A percentile compares a stretch with the other conserved stretches of the same genome.
These are phyloP conservation scores for Boletus edulis DNA, from an alignment of 768 basidiomycete species.

Conservation along the genomic window DNA sequence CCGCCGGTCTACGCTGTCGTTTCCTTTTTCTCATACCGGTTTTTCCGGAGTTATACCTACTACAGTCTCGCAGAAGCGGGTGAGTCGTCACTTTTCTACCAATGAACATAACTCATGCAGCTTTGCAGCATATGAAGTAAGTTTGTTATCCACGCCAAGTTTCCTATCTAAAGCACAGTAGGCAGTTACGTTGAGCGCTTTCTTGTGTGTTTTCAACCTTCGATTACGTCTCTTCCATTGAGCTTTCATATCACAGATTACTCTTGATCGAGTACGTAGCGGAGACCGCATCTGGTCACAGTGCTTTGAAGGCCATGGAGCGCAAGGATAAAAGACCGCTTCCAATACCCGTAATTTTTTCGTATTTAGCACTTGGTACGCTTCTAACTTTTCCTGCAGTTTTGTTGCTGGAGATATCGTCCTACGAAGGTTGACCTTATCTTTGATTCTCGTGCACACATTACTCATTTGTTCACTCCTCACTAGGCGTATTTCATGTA, in stretches of 20 bases:
- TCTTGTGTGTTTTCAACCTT: constrained; percentile 55
- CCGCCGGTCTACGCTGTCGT: constrained; percentile 78
- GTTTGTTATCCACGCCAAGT: constrained; percentile 12
- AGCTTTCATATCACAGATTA: constrained; percentile 42
- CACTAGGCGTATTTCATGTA: constrained; percentile 83
- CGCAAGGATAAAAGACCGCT: constrained; percentile 77
- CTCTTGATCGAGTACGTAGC: constrained; percentile 86
- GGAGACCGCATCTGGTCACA: constrained; percentile 58
- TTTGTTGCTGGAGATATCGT: constrained; percentile 79
- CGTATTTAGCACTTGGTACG: not conserved
- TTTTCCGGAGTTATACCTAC: constrained; percentile 74
- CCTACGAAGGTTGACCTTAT: constrained; percentile 61
- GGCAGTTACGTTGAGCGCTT: constrained; percentile 83
- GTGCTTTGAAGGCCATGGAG: constrained; percentile 63
- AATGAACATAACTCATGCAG: constrained; percentile 26
- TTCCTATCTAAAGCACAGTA: constrained; percentile 31
- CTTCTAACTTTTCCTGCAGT: constrained; percentile 37
- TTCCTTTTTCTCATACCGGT: constrained; percentile 85
- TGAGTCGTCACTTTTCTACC: constrained; percentile 25
- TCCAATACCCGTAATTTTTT: constrained; percentile 55
- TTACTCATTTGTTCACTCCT: constrained; percentile 8
- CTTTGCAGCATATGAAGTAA: constrained; percentile 64
- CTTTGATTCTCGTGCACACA: not conserved
- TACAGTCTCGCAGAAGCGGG: constrained; percentile 51
- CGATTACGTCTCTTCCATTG: not conserved